These are phyloP conservation scores for Datisca glomerata DNA, from an alignment of 306 rosid genomes.

Conservation along the genomic window DNA sequence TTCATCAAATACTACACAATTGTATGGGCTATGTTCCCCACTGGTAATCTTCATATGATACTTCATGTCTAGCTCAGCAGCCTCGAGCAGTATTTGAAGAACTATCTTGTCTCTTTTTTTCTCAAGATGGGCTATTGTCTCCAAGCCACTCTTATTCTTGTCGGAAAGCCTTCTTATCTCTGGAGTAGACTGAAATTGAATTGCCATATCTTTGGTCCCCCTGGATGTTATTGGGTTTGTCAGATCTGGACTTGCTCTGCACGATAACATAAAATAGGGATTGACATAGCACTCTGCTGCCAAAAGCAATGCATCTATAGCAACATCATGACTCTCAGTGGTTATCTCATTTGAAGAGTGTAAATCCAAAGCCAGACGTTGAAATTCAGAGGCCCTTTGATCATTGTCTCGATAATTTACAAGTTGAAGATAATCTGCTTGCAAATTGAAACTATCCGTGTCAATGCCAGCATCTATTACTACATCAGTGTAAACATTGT, in stretches of 20 bases:
- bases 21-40: constrained; percentile 28
- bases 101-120: constrained; percentile 68
- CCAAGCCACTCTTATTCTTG: constrained; percentile 39
- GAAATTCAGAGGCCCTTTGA: constrained; percentile 79
- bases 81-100: constrained; percentile 70
- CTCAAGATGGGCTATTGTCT: constrained; percentile 53
- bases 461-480: constrained; percentile 44
- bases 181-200: constrained; percentile 22
- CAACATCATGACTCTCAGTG: constrained; percentile 83
- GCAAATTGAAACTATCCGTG: constrained; percentile 53
- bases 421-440: constrained; percentile 83
- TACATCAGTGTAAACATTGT: constrained; percentile 26
- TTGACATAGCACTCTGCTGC: constrained; percentile 94
- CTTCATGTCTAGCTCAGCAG: constrained; percentile 76
- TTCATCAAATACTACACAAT: constrained; percentile 44
- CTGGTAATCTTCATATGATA: constrained; percentile 35
- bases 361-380: constrained; percentile 65
- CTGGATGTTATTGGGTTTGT: constrained; percentile 21
- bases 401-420: constrained; percentile 54
- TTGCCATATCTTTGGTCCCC: constrained; percentile 22
- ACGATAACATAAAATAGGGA: constrained; percentile 69
- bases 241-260: constrained; percentile 33
- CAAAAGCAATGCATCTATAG: constrained; percentile 80
- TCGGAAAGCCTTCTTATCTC: constrained; percentile 28
- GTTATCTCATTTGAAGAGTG: constrained; percentile 57